Base-by-base conservation (phyloP, 306 rosid genomes). In the Luffa aegyptiaca region DNA sequence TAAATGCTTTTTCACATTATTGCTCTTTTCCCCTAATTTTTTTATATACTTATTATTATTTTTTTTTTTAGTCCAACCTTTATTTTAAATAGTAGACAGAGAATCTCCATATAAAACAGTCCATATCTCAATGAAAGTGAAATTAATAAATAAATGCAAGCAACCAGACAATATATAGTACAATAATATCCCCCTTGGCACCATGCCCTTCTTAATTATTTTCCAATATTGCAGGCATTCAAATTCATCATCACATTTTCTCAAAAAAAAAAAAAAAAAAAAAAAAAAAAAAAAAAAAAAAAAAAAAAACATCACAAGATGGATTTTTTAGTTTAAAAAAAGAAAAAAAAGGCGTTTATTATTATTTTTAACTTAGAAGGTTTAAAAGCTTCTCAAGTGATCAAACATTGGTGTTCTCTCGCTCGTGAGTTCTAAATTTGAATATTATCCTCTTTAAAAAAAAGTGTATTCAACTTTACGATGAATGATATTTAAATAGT, bases 121-220 rank as follows among this genome's bases (percentile, higher is more conserved):
- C 72, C 72, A 39, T 64, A 64, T 64, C 72, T 64, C 72, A 36
- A 16, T 36, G 72, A 64, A 63, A 64, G 37, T 64, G 72, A 64
- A 63, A 63, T 63, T 33, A 62, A 33, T 36, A 64, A 14, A 39
- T 16, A 36, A 14, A 64, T 64, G 2, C 20, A 14, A 62, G n/a
- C 12, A 62, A 33, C 42, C n/a, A 64, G 72, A 37, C 72, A 64
- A 64, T 26, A 26, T 26, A 26, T 64, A 64, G 46, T 64, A 13
- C 21, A 64, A 64, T 36, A 35, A 16, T 26, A 26, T 36, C 45
- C 71, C 36, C 21, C 45, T 64, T 36, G 10, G 11, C 21, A 63
- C 45, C 71, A 36, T 64, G 8, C 39, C 21, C 71, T 36, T 14
- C 71, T 64, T 37, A 26, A 59, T 33, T 56, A 20, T 58, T 57